phyloP scores from a whole-genome alignment of 2,329 filamentous ascomycete species.

The Nigrospora osmanthi region DNA sequence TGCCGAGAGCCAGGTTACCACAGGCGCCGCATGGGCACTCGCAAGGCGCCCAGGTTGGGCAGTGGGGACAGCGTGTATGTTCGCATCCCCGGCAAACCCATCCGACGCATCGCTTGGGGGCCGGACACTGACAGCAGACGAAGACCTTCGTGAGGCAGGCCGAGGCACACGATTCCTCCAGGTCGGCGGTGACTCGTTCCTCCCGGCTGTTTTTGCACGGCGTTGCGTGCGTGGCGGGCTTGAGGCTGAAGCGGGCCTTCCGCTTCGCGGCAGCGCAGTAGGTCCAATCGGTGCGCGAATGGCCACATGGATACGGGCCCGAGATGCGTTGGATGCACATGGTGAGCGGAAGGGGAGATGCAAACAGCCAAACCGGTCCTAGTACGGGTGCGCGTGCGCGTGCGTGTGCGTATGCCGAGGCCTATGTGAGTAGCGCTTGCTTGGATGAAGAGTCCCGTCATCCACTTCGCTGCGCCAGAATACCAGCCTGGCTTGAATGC shows the following conservation, averaged over 20 bases:
- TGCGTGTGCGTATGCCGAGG: too few relatives aligned
- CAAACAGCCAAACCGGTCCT: too few relatives aligned
- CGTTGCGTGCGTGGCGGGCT: neutral
- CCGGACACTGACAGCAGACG: conserved; percentile 10
- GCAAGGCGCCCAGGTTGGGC: neutral
- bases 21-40: neutral
- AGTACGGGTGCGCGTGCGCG: too few relatives aligned
- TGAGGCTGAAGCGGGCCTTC: conserved; percentile 6
- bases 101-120: conserved; percentile 8
- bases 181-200: conserved; percentile 2
- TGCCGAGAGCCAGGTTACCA: neutral
- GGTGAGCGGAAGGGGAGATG: neutral
- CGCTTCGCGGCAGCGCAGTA: conserved; percentile 10
- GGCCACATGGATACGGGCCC: conserved; percentile 16
- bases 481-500: too few relatives aligned
- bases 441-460: too few relatives aligned
- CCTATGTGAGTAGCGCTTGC: too few relatives aligned
- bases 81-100: conserved; percentile 11
- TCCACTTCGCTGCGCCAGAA: too few relatives aligned
- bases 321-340: conserved; percentile 7
- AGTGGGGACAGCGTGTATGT: neutral
- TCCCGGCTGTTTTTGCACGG: conserved; percentile 5
- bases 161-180: conserved; percentile 11
- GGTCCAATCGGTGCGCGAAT: conserved; percentile 6
- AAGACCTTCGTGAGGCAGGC: conserved; percentile 13